These are phyloP conservation scores for Stephanodiscus triporus DNA, from an alignment of 108 stramenopile genomes.

Conservation along the genomic window DNA sequence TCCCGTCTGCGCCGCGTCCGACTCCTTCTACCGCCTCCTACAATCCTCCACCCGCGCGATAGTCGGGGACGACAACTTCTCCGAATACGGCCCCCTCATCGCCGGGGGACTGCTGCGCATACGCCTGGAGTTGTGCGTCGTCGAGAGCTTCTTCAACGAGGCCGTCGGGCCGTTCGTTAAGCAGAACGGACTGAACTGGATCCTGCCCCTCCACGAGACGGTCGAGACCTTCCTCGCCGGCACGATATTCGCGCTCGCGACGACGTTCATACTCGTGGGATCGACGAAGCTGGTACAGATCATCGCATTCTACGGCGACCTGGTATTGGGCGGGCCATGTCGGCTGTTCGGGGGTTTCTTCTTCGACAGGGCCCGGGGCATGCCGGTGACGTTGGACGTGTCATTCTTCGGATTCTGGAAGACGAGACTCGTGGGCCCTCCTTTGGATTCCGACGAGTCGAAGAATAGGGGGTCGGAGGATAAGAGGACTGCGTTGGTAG, in stretches of 20 bases:
- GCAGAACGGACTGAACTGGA: constrained; percentile 88
- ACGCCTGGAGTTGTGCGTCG: constrained; percentile 91
- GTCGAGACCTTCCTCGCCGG: constrained; percentile 93
- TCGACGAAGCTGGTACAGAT: constrained; percentile 90
- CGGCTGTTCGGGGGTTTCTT: constrained; percentile 83
- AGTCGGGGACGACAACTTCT: constrained; percentile 84
- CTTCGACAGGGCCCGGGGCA: constrained; percentile 83
- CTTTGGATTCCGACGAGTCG: constrained; percentile 55
- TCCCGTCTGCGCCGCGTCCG: constrained; percentile 88
- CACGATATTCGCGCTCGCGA: constrained; percentile 88
- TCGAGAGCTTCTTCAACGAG: constrained; percentile 92
- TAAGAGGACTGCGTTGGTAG: constrained; percentile 33
- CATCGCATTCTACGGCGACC: constrained; percentile 84
- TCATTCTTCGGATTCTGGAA: constrained; percentile 73
- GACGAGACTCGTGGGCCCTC: constrained; percentile 82
- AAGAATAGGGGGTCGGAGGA: constrained; percentile 23
- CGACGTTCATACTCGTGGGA: constrained; percentile 92
- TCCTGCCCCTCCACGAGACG: constrained; percentile 90
- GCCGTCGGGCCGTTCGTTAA: constrained; percentile 91
- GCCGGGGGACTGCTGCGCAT: constrained; percentile 89
- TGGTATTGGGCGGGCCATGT: constrained; percentile 70
- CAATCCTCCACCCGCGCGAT: constrained; percentile 74
- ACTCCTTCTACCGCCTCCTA: constrained; percentile 82
- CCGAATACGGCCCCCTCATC: constrained; percentile 91
- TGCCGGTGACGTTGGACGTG: constrained; percentile 90